These are phyloP conservation scores for Austroboletus eburneus DNA, from an alignment of 768 basidiomycete genomes.

Conservation along the genomic window DNA sequence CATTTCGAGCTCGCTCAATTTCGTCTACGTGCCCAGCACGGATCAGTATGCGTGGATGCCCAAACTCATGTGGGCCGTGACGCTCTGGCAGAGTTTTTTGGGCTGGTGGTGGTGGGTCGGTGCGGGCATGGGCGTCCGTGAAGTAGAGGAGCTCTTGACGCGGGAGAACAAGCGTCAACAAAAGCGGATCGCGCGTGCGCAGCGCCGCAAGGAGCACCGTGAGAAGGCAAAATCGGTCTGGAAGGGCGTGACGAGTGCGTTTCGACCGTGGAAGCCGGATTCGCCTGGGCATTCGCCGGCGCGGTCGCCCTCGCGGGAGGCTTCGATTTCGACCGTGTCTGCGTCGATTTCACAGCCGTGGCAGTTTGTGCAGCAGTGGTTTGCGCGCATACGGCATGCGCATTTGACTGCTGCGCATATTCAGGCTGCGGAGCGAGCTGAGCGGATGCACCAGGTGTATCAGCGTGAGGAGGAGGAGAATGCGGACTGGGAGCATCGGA, in stretches of 20 bases:
- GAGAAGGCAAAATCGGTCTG: conserved; percentile 54
- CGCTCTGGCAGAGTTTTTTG: conserved; percentile 95
- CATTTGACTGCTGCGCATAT: conserved; percentile 67
- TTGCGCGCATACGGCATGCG: conserved; percentile 58
- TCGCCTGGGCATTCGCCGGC: background rate
- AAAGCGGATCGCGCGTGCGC: conserved; percentile 43
- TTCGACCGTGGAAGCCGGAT: conserved; percentile 24
- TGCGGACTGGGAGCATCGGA: conserved; percentile 23
- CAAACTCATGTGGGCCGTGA: conserved; percentile 81
- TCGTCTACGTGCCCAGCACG: conserved; percentile 78
- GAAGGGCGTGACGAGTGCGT: conserved; percentile 53
- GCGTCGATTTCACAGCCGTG: conserved; percentile 4
- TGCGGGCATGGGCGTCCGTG: conserved; percentile 75
- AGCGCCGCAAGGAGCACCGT: conserved; percentile 45
- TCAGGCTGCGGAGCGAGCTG: conserved; percentile 64
- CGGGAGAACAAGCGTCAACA: conserved; percentile 52
- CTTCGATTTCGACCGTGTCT: conserved; percentile 1
- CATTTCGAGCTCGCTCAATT: conserved; percentile 79
- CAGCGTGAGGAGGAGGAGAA: conserved; percentile 31
- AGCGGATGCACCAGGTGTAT: conserved; percentile 62
- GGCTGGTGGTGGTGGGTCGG: conserved; percentile 99
- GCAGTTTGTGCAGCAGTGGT: conserved; percentile 48
- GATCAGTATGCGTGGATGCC: conserved; percentile 93
- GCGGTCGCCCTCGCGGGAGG: conserved; percentile 10
- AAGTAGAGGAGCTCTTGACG: conserved; percentile 60